Base-by-base conservation (phyloP, 1,284 basidiomycete species). In the Cutaneotrichosporon daszewskae region DNA sequence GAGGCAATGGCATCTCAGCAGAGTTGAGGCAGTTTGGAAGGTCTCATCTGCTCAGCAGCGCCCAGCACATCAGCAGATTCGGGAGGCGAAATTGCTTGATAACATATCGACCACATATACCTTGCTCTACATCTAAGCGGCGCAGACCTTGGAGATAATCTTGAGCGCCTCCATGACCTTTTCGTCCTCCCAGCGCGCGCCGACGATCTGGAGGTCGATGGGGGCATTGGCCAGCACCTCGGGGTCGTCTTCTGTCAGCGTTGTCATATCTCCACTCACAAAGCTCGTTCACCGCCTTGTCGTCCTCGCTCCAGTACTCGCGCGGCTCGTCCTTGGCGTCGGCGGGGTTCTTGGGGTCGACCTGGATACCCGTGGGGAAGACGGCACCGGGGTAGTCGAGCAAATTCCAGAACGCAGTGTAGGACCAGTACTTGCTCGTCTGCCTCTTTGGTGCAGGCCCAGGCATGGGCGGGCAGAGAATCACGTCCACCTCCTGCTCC, bases 321-420 rank as follows among this genome's bases (percentile, higher is more conserved):
- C 75, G 36, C 19, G 25, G 27, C 19, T 19, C n/a, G 26, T 45
- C 47, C 19, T 17, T n/a, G 10, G 32, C 36, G 13, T 37, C 34
- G 3, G 25, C 41, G 3, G 27, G 22, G 29, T 53, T 45, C 14
- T 32, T 39, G 10, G 43, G 37, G 33, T 43, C 43, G 31, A 52
- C 57, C 23, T 18, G 74, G 40, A 56, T 51, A 0, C 79, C 77
- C 1, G 82, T 81, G 0, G 87, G 87, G 53, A 89, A 76, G 5
- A 78, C 71, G 13, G 79, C 72, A 3, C 77, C 75, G 0, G 84
- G 75, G 55, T 80, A 84, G 62, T 87, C 85, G 24, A 85, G 72
- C 8, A 75, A 61, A 59, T 85, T 87, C 75, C 77, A 85, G 19
- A 80, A 44, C 58, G 73, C 71, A 0, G 84, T 84, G 57, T 84